Base-by-base conservation (phyloP, 805 yeast genomes). In the Metschnikowia rubicola region DNA sequence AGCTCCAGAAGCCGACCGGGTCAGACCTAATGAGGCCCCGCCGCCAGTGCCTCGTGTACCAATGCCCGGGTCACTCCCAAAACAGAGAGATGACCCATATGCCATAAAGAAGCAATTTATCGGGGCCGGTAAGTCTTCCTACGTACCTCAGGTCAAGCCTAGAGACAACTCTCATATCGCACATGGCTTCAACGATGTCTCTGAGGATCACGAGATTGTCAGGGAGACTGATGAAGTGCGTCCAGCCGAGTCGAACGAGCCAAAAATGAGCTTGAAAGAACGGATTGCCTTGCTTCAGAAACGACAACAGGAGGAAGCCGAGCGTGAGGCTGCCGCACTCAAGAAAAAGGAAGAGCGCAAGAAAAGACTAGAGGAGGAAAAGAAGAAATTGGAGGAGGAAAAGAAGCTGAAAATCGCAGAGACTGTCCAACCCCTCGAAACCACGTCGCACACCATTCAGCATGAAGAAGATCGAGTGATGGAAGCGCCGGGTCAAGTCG, bases 211-310 rank as follows among this genome's bases (percentile, higher is more conserved):
- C 17, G 50, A 54, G 10, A 43, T 56, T 3, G 53, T 43, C n/a
- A 41, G 54, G 10, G 58, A 50, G 40, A 37, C 47, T 19, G 48
- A 47, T 21, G 29, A 30, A 12, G 37, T 13, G 10, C 33, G 28
- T 8, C 60, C 8, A 55, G 59, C 26, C 70, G 73, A 47, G 79
- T 73, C 29, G 19, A 84, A 76, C 30, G 79, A 76, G 31, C 96
- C 96, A 8, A 83, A 86, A 55, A 67, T 90, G 71, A 84, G 95
- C 47, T 71, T 92, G 57, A 86, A 86, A 61, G 97, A 94, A 57
- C 78, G 98, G 54, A 89, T 92, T 61, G 88, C 89, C 5, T 59
- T 88, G 59, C 72, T 92, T 42, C 96, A 91, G 63, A 80, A 88
- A 59, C 82, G 83, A 48, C 96, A 88, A 61, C 80, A 79, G 49